Conservation (phyloP, 2,329 filamentous ascomycete genomes). For the Macroventuria anomochaeta region DNA sequence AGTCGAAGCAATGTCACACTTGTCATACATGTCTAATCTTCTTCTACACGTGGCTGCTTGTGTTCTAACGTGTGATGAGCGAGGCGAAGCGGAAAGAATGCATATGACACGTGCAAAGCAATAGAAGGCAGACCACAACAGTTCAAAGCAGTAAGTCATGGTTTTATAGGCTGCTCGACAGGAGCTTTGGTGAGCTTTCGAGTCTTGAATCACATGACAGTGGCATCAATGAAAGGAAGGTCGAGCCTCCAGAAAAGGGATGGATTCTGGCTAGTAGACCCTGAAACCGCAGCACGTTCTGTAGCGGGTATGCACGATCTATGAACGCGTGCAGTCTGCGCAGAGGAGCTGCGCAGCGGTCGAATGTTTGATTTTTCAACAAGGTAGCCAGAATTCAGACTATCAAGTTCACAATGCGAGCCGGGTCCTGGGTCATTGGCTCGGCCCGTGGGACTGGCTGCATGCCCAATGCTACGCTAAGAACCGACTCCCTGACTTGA, state of each 20-base stretch:
- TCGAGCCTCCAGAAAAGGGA: conserved; percentile 5
- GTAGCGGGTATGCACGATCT: conserved; percentile 3
- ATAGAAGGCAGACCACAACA: not conserved
- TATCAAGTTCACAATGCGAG: conserved; percentile 1
- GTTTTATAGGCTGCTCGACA: not conserved
- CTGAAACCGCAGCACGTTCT: conserved; percentile 13
- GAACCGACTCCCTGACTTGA: conserved; percentile 39
- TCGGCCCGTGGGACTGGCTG: conserved; percentile 17
- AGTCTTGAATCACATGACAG: not conserved
- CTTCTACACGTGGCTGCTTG: conserved; percentile 16
- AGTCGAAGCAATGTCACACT: not conserved
- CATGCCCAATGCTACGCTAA: conserved; percentile 13
- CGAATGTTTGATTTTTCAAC: not conserved
- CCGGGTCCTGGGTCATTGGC: conserved; percentile 17
- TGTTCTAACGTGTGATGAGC: not conserved
- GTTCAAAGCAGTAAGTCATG: not conserved
- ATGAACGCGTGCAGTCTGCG: not conserved
- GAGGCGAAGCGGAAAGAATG: not conserved
- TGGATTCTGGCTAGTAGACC: conserved; percentile 4
- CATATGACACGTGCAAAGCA: conserved; percentile 3
- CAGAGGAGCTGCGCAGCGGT: not conserved
- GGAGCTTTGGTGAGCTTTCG: not conserved
- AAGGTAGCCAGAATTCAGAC: not conserved
- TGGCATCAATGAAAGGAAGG: not conserved
- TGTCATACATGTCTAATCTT: conserved; percentile 13